These are phyloP conservation scores for Amylocystis lapponica DNA, from an alignment of 768 basidiomycete species.

Conservation along the genomic window DNA sequence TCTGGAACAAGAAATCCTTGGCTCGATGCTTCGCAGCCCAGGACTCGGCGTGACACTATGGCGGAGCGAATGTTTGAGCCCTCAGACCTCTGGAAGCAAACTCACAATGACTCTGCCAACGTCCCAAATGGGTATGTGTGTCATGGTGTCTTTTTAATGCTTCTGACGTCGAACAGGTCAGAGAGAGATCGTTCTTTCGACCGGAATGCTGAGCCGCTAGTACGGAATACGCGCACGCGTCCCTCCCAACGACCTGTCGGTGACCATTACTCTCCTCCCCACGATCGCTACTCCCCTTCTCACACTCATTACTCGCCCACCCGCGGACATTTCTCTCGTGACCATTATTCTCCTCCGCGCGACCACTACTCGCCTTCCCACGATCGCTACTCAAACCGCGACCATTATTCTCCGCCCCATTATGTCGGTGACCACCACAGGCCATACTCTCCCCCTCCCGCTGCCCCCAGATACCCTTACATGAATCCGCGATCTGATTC, in stretches of 20 bases:
- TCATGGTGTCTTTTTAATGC: not conserved
- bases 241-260: not conserved
- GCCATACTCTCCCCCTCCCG: constrained; percentile 30
- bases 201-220: constrained; percentile 3
- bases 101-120: constrained; percentile 35
- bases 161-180: not conserved
- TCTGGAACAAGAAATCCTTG: constrained; percentile 26
- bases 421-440: constrained; percentile 46
- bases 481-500: constrained; percentile 34
- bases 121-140: not conserved
- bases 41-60: constrained; percentile 28
- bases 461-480: constrained; percentile 33
- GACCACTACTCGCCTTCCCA: no score
- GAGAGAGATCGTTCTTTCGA: constrained; percentile 9
- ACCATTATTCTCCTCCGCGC: constrained; percentile 2
- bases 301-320: not conserved
- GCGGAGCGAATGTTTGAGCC: constrained; percentile 65
- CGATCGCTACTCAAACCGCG: no score
- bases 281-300: not conserved
- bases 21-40: not conserved
- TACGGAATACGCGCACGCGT: constrained; percentile 3
- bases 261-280: constrained; percentile 13
- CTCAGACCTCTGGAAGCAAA: constrained; percentile 65
- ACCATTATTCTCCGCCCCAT: constrained; percentile 13
- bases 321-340: not conserved